Conservation (phyloP, 1,284 basidiomycete genomes). For the Veloporphyrellus conicus region DNA sequence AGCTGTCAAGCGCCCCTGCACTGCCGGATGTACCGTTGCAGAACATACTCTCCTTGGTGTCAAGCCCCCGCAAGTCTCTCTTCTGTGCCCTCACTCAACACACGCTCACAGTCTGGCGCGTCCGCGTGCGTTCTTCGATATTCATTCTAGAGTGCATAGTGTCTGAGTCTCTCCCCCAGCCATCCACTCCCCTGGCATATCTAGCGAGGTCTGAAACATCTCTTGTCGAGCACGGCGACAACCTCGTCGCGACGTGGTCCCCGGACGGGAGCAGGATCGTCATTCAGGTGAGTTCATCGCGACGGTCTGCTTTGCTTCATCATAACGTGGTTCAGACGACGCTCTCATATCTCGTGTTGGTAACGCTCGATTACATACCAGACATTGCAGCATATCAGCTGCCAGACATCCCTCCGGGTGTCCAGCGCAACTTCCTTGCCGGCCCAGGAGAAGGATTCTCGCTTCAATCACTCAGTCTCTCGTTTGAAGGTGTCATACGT, state of each 20-base stretch:
- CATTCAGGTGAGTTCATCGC: conserved; percentile 56
- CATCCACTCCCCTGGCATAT: conserved; percentile 71
- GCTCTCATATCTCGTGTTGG: conserved; percentile 72
- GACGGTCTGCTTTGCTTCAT: conserved; percentile 4
- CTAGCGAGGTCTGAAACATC: conserved; percentile 73
- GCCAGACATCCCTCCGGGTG: conserved; percentile 48
- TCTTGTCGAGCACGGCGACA: conserved; percentile 77
- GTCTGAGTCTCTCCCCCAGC: conserved; percentile 45
- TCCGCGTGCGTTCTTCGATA: conserved; percentile 65
- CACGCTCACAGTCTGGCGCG: conserved; percentile 75
- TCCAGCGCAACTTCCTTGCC: conserved; percentile 63
- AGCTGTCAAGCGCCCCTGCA: conserved; percentile 61
- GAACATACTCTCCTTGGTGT: conserved; percentile 53
- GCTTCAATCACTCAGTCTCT: conserved; percentile 59
- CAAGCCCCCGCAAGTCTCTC: conserved; percentile 71
- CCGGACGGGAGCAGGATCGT: conserved; percentile 74
- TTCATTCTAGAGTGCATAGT: background rate
- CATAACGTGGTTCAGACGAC: conserved; percentile 52
- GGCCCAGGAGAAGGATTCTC: conserved; percentile 76
- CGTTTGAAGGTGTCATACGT: conserved; percentile 79
- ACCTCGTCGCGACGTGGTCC: conserved; percentile 71
- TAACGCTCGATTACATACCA: conserved; percentile 61
- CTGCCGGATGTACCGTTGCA: conserved; percentile 61
- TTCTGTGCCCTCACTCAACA: conserved; percentile 72
- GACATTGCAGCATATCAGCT: conserved; percentile 55